phyloP scores from a whole-genome alignment of 2,329 filamentous ascomycete species.

The Diatrype stigma region DNA sequence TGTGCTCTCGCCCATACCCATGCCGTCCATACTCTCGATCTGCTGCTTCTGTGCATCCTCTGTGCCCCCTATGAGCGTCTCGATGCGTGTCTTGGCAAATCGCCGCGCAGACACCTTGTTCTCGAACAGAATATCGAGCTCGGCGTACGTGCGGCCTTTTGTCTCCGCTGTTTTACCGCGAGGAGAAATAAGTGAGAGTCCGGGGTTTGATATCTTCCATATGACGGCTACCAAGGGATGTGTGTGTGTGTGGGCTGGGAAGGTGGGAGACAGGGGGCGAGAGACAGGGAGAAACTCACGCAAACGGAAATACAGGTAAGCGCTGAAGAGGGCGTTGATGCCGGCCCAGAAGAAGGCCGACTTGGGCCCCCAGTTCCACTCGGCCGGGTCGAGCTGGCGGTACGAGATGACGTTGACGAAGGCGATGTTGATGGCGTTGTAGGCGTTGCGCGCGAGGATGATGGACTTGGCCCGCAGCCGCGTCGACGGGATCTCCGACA shows the following conservation, averaged over 20 bases:
- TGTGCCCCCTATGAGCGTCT: slow-evolving; percentile 23
- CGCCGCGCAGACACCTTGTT: slow-evolving; percentile 32
- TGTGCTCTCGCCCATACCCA: not conserved
- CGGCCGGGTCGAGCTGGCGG: slow-evolving; percentile 32
- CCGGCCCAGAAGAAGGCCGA: slow-evolving; percentile 33
- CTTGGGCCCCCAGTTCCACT: slow-evolving; percentile 35
- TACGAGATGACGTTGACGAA: slow-evolving; percentile 35
- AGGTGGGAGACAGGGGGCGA: not conserved
- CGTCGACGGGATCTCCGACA: slow-evolving; percentile 42
- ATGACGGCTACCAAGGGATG: too few species aligned
- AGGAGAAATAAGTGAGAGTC: too few species aligned
- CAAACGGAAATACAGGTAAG: slow-evolving; percentile 40
- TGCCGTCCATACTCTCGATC: slow-evolving; percentile 6
- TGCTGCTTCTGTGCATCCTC: slow-evolving; percentile 25
- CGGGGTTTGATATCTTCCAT: too few species aligned
- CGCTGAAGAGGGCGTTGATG: slow-evolving; percentile 35
- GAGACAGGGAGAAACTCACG: slow-evolving; percentile 29
- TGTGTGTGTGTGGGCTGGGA: too few species aligned
- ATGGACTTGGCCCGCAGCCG: slow-evolving; percentile 43
- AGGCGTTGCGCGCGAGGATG: slow-evolving; percentile 38
- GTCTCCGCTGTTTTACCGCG: slow-evolving; percentile 24
- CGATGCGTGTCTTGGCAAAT: slow-evolving; percentile 27
- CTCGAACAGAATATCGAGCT: slow-evolving; percentile 46
- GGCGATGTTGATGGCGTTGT: slow-evolving; percentile 39
- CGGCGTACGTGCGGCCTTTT: slow-evolving; percentile 40